A percentile compares a stretch with the other conserved stretches of the same genome.
phyloP scores from a whole-genome alignment of 202 grass and related monocot genomes.

The Setaria viridis region DNA sequence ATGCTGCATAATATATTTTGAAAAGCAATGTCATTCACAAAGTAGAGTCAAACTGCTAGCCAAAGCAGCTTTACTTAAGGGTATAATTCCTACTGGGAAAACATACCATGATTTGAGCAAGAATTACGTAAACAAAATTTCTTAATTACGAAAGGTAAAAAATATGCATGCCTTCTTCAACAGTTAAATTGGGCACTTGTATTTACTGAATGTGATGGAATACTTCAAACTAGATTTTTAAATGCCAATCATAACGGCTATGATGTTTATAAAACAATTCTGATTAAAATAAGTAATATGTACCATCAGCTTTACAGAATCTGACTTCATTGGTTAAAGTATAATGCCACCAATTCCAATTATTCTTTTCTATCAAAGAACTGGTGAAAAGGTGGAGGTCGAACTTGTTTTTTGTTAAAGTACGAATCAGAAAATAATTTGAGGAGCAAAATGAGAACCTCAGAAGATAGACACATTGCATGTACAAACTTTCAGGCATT shows the following conservation, averaged over 20 bases:
- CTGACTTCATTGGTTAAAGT: conserved; percentile 23
- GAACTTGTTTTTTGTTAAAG: conserved; percentile 11
- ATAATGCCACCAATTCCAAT: conserved; percentile 6
- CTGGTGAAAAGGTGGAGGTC: not conserved
- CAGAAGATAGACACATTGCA: conserved; percentile 2
- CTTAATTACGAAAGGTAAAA: not conserved
- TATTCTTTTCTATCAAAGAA: conserved; percentile 12
- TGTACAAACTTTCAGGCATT: conserved; percentile 21
- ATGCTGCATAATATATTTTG: conserved; percentile 60
- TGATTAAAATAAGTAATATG: not conserved
- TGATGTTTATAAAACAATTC: conserved; percentile 16
- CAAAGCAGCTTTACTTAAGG: conserved; percentile 28
- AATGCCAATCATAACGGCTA: conserved; percentile 2
- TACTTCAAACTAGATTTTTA: not conserved
- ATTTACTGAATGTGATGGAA: not conserved
- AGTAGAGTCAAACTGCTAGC: conserved; percentile 30
- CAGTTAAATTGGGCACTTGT: conserved; percentile 8
- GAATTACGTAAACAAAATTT: not conserved
- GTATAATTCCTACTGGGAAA: conserved; percentile 5
- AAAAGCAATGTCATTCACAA: conserved; percentile 38
- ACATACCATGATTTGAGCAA: conserved; percentile 20
- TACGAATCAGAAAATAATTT: not conserved
- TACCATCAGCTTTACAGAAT: conserved; percentile 35
- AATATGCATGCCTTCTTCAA: conserved; percentile 12
- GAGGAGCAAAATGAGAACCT: conserved; percentile 22